Evolutionary conservation across 2,329 filamentous ascomycete genomes (phyloP), one percentile per base, ranked within the genome.

Genomic region (Hymenoscyphus occultus): DNA sequence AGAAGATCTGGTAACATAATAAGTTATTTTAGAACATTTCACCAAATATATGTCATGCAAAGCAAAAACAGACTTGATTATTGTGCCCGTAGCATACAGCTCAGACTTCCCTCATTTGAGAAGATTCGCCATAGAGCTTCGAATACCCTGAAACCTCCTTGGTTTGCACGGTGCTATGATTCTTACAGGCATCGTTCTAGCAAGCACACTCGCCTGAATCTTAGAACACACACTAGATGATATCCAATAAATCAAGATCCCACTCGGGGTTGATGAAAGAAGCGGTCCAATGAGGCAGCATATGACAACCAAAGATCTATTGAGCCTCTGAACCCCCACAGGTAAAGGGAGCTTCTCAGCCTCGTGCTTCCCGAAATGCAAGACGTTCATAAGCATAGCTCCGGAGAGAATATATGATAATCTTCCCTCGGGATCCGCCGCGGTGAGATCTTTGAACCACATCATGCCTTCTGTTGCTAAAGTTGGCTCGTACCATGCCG

Each of bases 391-490:
- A 16, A 86, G 73, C 64, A 86, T 81, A 4, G 80, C 76, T 0
- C 74, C 77, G 0, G 80, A 81, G 28, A 86, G 76, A 2, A 81
- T 64, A 51, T 80, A 77, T 0, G 84, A 83, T 1, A 87, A 76
- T 1, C 78, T 68, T 2, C 81, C 75, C 2, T 79, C 80, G 0
- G 84, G 79, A 69, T 89, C 86, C 9, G 83, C 76, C 0, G 78
- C 71, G 5, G 84, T 76, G 14, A 89, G 79, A 71, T 88, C 79
- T 0, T 81, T 79, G 64, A 87, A 87, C 86, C 86, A 89, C 1
- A 86, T 76, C 2, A 82, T 79, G n/a, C 86, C 86, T 75, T 87
- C 86, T 7, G 73, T 79, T 5, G 81, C 79, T 16, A 89, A 75
- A 4, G 80, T 67, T 63, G 56, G 69, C 61, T 70, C 71, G 31